phyloP scores from a whole-genome alignment of 768 basidiomycete species.

The Rhizopogon vesiculosus region DNA sequence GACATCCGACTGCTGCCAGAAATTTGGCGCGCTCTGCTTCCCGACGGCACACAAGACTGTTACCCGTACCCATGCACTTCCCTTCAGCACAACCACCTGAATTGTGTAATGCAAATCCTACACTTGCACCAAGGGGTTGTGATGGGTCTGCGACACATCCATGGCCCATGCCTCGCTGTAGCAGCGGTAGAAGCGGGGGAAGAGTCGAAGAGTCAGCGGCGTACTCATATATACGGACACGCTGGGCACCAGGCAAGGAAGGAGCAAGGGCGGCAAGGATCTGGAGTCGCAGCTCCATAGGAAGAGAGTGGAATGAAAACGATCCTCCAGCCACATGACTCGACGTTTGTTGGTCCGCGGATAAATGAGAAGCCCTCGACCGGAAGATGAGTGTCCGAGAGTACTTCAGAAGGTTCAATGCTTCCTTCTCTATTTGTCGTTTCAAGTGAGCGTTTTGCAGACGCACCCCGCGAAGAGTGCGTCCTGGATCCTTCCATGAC shows the following conservation, averaged over 20 bases:
- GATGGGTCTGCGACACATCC: slow-evolving; percentile 18
- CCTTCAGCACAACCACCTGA: slow-evolving; percentile 27
- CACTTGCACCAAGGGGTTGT: slow-evolving; percentile 8
- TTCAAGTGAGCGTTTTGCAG: slow-evolving; percentile 42
- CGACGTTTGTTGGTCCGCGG: slow-evolving; percentile 11
- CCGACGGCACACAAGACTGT: slow-evolving; percentile 34
- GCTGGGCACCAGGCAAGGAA: slow-evolving; percentile 51
- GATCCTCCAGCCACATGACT: slow-evolving; percentile 12
- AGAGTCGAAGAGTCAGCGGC: slow-evolving; percentile 47
- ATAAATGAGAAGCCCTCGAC: slow-evolving; percentile 8
- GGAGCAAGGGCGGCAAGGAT: slow-evolving; percentile 55
- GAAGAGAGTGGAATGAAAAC: slow-evolving; percentile 40
- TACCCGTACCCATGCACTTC: slow-evolving; percentile 34
- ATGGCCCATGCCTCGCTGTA: slow-evolving; percentile 17
- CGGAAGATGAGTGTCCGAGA: slow-evolving; percentile 44
- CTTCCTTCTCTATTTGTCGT: slow-evolving; percentile 40
- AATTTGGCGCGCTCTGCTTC: slow-evolving; percentile 41
- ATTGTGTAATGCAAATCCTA: slow-evolving; percentile 5
- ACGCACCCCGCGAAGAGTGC: slow-evolving; percentile 32
- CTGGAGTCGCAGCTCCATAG: slow-evolving; percentile 53
- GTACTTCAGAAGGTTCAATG: slow-evolving; percentile 45
- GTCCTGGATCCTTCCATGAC: slow-evolving; percentile 31
- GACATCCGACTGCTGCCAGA: slow-evolving; percentile 41
- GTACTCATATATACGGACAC: slow-evolving; percentile 49
- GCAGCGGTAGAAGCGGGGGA: slow-evolving; percentile 34